Base-by-base conservation (phyloP, 768 basidiomycete genomes). In the Agrocybe praecox region DNA sequence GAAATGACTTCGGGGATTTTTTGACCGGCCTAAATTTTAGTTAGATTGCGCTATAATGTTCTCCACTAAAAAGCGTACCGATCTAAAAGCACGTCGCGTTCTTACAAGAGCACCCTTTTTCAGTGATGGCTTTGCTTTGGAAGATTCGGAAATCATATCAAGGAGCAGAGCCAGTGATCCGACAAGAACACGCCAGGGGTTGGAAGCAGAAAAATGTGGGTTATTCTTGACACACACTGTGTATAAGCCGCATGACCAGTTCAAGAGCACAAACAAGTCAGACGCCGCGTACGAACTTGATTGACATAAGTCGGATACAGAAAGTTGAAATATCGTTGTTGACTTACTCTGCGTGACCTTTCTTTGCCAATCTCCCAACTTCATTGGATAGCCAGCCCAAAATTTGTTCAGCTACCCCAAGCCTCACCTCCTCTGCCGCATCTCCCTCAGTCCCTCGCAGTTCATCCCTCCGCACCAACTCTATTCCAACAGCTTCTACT, bases 341-440 rank as follows among this genome's bases (percentile, higher is more conserved):
- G 43, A 71, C 83, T 63, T 57, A 92, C 90, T 82, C 84, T 61
- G 84, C 70, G 23, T 76, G 72, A 8, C 78, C 73, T 33, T 77
- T 76, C 63, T 83, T 87, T 2, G 82, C 72, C 18, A 88, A 75
- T 46, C 77, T 80, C 4, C 78, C 77, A 1, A 85, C 84, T 67
- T 96, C 92, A 45, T 78, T 77, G 6, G 82, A 77, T 8, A 92
- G 73, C 92, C 92, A 96, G 43, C 82, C 89, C 33, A 93, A 69
- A 15, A 94, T 80, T 63, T 88, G 82, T 63, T 92, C 88, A 18
- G 83, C 69, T 2, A 90, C 80, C 32, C 88, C 88, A 15, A 86
- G 66, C 60, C 79, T 83, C 18, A 68, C 71, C 56, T 80, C 79
- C 24, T 74, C 75, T 9, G 63, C 63, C 21, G 74, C 64, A 14